Base-by-base conservation (phyloP, 805 yeast genomes). In the Saturnispora kantuleensis region DNA sequence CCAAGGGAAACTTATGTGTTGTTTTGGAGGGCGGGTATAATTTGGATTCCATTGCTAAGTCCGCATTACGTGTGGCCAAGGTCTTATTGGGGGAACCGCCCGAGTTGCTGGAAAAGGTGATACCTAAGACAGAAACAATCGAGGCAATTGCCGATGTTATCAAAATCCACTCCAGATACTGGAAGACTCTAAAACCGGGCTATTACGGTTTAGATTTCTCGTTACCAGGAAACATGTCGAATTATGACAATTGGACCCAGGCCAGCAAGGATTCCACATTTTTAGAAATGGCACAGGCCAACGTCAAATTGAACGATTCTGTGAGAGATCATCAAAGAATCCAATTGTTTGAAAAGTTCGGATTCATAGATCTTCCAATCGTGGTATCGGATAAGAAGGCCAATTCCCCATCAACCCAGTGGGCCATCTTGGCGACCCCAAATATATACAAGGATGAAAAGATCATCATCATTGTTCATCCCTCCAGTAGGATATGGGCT, bases 1-100 rank as follows among this genome's bases (percentile, higher is more conserved):
- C 97, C 2, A 76, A 75, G 54, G 98, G 98, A 3, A 86, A 84
- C 53, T 58, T 93, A 38, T 84, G 94, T 39, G 96, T 88, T 5
- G 83, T 87, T 5, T 68, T 93, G 34, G 99, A 93, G 70, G 99
- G 99, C 51, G 99, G 99, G 1, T 93, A 93, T 62, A 90, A 87
- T 57, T 69, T 93, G 47, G 96, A 88, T 56, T 77, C 97, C 2
- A 93, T 89, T 50, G 85, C 96, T 18, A 77, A 76, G 38, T 83
- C 95, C 48, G 98, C 97, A 0, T 67, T 93, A 40, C 90, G 93
- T 1, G 97, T 93, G 4, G 84, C 96, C 3, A 87, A 88, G 59
- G 90, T 84, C 0, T 68, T 93, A 39, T 73, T 93, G 15, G 98
- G 98, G 5, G 97, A 93, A 59, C 95, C 97, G 3, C 97, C 98